Percentiles rank a stretch among this genome's conserved stretches.
phyloP scores from a whole-genome alignment of 148 eudicot species.

The Beta vulgaris region DNA sequence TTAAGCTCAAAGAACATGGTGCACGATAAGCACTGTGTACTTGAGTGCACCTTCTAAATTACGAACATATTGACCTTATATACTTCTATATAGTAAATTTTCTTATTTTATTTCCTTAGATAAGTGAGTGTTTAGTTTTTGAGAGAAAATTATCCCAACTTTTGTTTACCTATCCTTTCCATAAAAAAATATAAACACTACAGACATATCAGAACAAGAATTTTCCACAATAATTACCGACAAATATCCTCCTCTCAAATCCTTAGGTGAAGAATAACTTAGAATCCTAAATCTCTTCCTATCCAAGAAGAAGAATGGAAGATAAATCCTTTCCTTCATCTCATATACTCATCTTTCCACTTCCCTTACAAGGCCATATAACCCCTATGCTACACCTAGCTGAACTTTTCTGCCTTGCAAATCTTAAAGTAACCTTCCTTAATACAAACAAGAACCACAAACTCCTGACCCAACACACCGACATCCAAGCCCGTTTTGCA shows the following conservation, averaged over 20 bases:
- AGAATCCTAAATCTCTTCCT: background rate
- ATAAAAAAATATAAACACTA: no score
- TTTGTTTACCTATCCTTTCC: no score
- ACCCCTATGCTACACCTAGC: constrained; percentile 40
- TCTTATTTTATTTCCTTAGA: no score
- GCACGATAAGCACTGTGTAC: no score
- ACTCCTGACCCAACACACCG: constrained; percentile 18
- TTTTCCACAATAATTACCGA: no score
- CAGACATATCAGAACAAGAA: no score
- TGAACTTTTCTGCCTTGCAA: constrained; percentile 30
- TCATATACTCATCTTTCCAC: constrained; percentile 37
- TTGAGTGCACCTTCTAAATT: no score
- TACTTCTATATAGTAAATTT: no score
- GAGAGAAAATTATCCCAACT: no score
- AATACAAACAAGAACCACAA: constrained; percentile 29
- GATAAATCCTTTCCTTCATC: background rate
- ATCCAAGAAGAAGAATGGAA: background rate
- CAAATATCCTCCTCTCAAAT: background rate
- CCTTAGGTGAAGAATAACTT: background rate
- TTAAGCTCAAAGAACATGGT: no score
- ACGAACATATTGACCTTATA: no score
- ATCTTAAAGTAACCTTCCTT: constrained; percentile 35
- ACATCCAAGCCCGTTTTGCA: constrained; percentile 25
- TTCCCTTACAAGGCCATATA: constrained; percentile 38
- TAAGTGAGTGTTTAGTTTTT: no score